These are phyloP conservation scores for Aspergillus wentii DNA, from an alignment of 495 filamentous ascomycete species.

Conservation along the genomic window DNA sequence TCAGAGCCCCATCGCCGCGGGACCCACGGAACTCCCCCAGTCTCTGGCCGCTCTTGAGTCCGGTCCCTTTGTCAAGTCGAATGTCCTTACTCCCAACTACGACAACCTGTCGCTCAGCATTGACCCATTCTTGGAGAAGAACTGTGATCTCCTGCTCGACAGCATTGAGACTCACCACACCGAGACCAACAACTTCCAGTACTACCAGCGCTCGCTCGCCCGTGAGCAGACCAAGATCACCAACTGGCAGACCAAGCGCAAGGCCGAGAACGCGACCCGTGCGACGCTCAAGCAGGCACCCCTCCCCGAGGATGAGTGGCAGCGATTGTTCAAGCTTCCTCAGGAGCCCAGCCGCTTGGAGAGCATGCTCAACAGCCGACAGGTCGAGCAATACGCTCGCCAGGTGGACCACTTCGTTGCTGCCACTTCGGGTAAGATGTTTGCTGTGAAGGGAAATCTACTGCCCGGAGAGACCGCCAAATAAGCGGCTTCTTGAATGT, in stretches of 20 bases:
- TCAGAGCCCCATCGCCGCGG: constrained; percentile 51
- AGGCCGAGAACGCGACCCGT: constrained; percentile 84
- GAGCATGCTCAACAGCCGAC: constrained; percentile 84
- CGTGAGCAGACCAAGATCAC: constrained; percentile 96
- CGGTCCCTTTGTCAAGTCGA: constrained; percentile 35
- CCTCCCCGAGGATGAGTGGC: constrained; percentile 96
- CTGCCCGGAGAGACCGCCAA: constrained; percentile 45
- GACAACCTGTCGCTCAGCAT: constrained; percentile 87
- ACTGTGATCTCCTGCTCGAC: constrained; percentile 90
- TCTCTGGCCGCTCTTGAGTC: constrained; percentile 70
- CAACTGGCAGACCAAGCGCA: constrained; percentile 91
- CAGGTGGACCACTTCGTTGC: constrained; percentile 97
- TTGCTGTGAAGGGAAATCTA: constrained; percentile 77
- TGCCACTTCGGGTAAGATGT: constrained; percentile 92
- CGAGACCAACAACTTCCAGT: constrained; percentile 98
- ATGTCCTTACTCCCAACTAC: constrained; percentile 77
- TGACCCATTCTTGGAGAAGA: constrained; percentile 98
- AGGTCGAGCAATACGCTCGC: constrained; percentile 96
- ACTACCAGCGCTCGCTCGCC: constrained; percentile 91
- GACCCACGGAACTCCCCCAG: constrained; percentile 63
- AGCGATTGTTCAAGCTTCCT: constrained; percentile 93
- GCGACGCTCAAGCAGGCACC: constrained; percentile 80
- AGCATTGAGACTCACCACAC: constrained; percentile 97
- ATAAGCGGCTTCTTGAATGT: constrained; percentile 15
- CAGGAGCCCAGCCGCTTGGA: constrained; percentile 89